Evolutionary conservation across 2,329 filamentous ascomycete species (phyloP).

Genomic region (Magnaporthiopsis rhizophila): DNA sequence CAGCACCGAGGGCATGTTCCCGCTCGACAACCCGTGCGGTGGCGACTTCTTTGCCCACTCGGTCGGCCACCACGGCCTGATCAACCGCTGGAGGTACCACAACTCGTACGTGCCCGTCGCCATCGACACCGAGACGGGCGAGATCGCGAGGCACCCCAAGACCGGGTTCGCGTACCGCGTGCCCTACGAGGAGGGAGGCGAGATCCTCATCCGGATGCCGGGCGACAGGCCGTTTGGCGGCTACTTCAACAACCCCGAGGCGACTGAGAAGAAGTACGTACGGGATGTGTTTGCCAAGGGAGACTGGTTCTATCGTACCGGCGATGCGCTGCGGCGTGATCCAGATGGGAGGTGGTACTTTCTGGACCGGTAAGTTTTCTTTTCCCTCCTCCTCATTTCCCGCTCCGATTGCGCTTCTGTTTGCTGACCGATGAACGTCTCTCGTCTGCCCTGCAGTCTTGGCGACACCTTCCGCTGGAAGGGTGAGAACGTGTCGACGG

Average conservation of each 20-base stretch:
- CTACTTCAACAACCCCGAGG: constrained; percentile 61
- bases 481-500: constrained; percentile 74
- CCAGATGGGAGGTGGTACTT: constrained; percentile 62
- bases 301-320: constrained; percentile 60
- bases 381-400: constrained; percentile 21
- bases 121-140: constrained; percentile 60
- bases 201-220: constrained; percentile 60
- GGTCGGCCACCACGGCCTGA: constrained; percentile 63
- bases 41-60: constrained; percentile 55
- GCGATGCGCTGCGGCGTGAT: constrained; percentile 56
- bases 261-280: constrained; percentile 59
- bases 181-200: constrained; percentile 61
- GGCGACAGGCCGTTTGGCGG: constrained; percentile 54
- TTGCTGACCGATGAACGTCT: constrained; percentile 3
- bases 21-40: constrained; percentile 49
- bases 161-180: constrained; percentile 60
- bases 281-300: constrained; percentile 58
- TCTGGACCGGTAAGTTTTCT: constrained; percentile 39
- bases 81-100: constrained; percentile 44
- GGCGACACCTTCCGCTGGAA: constrained; percentile 76
- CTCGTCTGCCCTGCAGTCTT: constrained; percentile 29
- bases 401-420: not conserved
- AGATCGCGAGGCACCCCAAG: constrained; percentile 55
- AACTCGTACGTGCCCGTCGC: constrained; percentile 57
- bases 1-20: constrained; percentile 64